Evolutionary conservation across 2,329 filamentous ascomycete species (phyloP), one percentile per base, ranked within the genome.

Genomic region (Verticillium zaregamsianum): DNA sequence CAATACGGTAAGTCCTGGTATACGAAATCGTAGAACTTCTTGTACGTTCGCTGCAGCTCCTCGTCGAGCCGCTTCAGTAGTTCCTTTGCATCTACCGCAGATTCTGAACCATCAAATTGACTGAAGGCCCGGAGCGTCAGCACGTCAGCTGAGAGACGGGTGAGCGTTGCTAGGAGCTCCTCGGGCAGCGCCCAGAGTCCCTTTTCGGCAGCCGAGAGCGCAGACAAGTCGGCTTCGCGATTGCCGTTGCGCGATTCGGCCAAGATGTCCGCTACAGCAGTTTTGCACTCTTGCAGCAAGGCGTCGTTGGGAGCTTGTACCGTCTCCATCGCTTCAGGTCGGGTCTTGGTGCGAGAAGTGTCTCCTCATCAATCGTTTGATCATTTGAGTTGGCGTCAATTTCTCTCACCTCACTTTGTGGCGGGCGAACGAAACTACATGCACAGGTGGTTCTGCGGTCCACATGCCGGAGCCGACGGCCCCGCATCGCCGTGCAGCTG

Each of bases 1-100:
- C 83, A 86, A 9, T 73, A 70, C 0, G 89, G 89, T 6, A 94
- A 83, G 35, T 87, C 80, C 64, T 83, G 84, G 71, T 86, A 93
- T 1, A 86, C 82, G 64, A 86, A 92, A 4, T 88, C 82, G 68
- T 93, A 90, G 64, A 94, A 85, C 66, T 55, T 49, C 15, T 60
- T 57, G 49, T 66, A 66, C 2, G 62, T 63, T 20, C 37, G 49
- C 40, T 55, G 33, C 2, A 65, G 59, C 17, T 62, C 52, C 11
- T 31, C 31, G 40, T 66, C 64, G 2, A 66, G 58, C 17, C n/a
- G 58, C 20, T 55, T 14, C 3, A 33, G 15, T n/a, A 55, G 31
- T 7, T 33, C 54, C 6, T 8, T 12, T 8, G 14, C 25, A 33
- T 55, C 54, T 20, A 5, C n/a, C 20, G 20, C 9, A 11, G 45